Conservation (phyloP, 352 stramenopile genomes). For the Globisporangium splendens region DNA sequence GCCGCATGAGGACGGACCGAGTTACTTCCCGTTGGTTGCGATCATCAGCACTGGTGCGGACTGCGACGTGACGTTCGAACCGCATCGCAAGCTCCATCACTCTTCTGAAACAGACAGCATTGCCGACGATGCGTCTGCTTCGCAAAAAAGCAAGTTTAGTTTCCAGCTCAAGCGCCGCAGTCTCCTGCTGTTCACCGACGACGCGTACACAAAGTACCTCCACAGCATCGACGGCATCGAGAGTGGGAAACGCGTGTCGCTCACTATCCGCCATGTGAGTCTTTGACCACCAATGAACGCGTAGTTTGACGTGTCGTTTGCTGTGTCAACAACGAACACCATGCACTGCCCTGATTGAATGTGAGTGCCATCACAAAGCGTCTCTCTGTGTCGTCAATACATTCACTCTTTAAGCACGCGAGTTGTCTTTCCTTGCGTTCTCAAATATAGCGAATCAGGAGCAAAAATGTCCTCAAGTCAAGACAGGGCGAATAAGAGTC, state of each 20-base stretch:
- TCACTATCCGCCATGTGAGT: slow-evolving; percentile 55
- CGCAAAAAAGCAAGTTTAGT: slow-evolving; percentile 16
- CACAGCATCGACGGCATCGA: slow-evolving; percentile 61
- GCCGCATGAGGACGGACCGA: slow-evolving; percentile 65
- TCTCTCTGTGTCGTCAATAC: too few species aligned
- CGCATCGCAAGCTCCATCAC: slow-evolving; percentile 33
- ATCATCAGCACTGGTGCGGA: slow-evolving; percentile 63
- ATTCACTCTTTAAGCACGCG: too few species aligned
- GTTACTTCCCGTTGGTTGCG: slow-evolving; percentile 63
- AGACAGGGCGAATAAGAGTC: too few species aligned
- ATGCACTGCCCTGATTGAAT: too few species aligned
- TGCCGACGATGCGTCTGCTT: not conserved
- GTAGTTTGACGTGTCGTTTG: too few species aligned
- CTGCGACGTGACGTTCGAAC: slow-evolving; percentile 52
- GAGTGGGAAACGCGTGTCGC: slow-evolving; percentile 41
- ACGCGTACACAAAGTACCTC: slow-evolving; percentile 54
- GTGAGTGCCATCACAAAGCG: too few species aligned
- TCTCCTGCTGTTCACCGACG: slow-evolving; percentile 50
- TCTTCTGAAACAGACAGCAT: not conserved
- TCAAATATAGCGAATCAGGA: too few species aligned
- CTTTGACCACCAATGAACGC: not conserved
- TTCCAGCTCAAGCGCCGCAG: slow-evolving; percentile 49
- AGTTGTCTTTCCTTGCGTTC: too few species aligned
- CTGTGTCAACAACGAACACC: too few species aligned
- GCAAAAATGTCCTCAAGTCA: too few species aligned